A percentile compares a stretch with the other conserved stretches of the same genome.
Conservation (phyloP, 805 yeast species). For the Limtongozyma cylindracea region DNA sequence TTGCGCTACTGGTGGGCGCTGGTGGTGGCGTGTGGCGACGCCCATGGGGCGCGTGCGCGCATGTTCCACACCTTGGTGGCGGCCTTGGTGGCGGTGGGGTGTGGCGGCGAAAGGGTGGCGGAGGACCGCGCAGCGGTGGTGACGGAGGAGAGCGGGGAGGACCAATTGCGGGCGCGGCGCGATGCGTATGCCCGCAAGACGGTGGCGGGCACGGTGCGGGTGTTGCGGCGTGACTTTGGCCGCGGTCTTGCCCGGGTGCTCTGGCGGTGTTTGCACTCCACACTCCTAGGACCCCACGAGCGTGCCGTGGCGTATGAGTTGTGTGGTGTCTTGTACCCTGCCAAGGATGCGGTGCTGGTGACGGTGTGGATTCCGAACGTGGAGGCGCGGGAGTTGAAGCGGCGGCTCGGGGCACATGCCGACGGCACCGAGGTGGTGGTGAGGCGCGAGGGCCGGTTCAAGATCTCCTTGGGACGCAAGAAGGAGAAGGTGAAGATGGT, state of each 20-base stretch:
- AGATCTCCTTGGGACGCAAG: conserved; percentile 21
- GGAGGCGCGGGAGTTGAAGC: conserved; percentile 13
- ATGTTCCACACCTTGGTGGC: too few relatives aligned
- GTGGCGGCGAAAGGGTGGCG: too few relatives aligned
- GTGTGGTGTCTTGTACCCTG: conserved; percentile 36
- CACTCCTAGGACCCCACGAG: conserved; percentile 28
- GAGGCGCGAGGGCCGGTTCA: conserved; percentile 32
- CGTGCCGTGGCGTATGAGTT: conserved; percentile 39
- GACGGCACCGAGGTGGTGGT: conserved; percentile 31
- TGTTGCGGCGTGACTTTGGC: conserved; percentile 36
- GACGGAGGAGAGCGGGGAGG: conserved; percentile 23
- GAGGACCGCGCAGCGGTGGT: too few relatives aligned
- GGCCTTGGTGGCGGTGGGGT: too few relatives aligned
- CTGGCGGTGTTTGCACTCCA: conserved; percentile 48
- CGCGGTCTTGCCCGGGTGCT: conserved; percentile 28
- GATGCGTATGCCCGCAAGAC: conserved; percentile 42
- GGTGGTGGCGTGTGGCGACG: too few relatives aligned
- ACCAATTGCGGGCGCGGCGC: conserved; percentile 23
- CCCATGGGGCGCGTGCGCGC: too few relatives aligned
- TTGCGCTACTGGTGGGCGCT: too few relatives aligned
- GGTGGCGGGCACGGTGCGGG: conserved; percentile 36
- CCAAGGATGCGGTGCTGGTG: conserved; percentile 35
- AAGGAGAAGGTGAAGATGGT: too few relatives aligned
- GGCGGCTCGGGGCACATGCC: conserved; percentile 30
- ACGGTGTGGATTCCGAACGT: conserved; percentile 41